A percentile compares a stretch with the other conserved stretches of the same genome.
Evolutionary conservation across 164 flowering plant species (phyloP).

Genomic region (Pachysandra terminalis): DNA sequence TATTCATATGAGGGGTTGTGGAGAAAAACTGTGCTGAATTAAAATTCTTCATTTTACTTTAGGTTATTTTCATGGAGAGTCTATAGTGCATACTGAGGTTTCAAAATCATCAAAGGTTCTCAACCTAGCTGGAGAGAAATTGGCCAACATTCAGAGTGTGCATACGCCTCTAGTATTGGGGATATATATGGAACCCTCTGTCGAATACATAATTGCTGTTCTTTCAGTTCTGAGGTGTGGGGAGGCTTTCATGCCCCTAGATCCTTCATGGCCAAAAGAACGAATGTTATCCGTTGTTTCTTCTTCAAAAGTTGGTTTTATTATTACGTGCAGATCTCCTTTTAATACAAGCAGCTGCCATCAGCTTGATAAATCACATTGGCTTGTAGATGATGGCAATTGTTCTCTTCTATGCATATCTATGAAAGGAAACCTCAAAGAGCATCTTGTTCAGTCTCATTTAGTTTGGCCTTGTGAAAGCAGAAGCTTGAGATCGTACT

Average conservation of each 20-base stretch:
- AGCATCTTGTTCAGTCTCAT: conserved; percentile 4
- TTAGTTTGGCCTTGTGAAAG: conserved; percentile 62
- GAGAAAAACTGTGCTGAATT: not conserved
- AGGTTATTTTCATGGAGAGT: conserved; percentile 17
- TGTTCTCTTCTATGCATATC: conserved; percentile 46
- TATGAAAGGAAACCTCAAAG: conserved; percentile 26
- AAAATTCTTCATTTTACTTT: conserved; percentile 6
- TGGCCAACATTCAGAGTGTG: conserved; percentile 5
- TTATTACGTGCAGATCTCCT: conserved; percentile 38
- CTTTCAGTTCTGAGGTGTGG: conserved; percentile 78
- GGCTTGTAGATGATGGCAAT: conserved; percentile 35
- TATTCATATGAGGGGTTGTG: too few species aligned
- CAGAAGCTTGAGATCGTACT: conserved; percentile 39
- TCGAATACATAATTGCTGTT: conserved; percentile 73
- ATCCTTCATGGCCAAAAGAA: conserved; percentile 79
- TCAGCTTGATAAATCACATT: conserved; percentile 31
- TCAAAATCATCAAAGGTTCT: conserved; percentile 6
- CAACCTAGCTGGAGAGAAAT: conserved; percentile 5
- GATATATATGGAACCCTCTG: conserved; percentile 68
- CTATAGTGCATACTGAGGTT: not conserved
- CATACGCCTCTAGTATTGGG: conserved; percentile 50
- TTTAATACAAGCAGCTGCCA: conserved; percentile 15
- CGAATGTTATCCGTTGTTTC: conserved; percentile 56
- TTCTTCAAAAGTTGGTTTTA: conserved; percentile 46
- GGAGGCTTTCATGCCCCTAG: conserved; percentile 84